Conservation (phyloP, 352 stramenopile genomes). For the Phytophthora colocasiae region DNA sequence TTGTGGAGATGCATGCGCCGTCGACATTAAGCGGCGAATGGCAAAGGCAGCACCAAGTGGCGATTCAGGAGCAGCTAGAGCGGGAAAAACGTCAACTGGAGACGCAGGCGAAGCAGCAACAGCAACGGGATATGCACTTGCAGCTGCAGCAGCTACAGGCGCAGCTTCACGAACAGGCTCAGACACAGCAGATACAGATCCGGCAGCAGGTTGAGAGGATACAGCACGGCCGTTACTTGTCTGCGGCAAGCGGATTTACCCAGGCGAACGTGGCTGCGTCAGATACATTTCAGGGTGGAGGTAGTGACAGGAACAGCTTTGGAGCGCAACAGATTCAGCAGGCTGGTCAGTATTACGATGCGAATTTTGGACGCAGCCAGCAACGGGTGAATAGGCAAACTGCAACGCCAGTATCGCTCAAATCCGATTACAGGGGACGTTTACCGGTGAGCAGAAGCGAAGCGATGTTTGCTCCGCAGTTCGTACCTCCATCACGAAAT, state of each 20-base stretch:
- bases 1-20: slow-evolving; percentile 19
- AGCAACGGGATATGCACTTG: slow-evolving; percentile 15
- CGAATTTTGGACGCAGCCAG: background rate
- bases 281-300: background rate
- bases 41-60: slow-evolving; percentile 29
- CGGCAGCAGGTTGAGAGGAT: slow-evolving; percentile 24
- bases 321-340: slow-evolving; percentile 6
- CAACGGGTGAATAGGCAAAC: slow-evolving; percentile 7
- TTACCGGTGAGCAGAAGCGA: slow-evolving; percentile 9
- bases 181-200: slow-evolving; percentile 14
- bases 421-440: background rate
- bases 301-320: background rate
- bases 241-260: background rate
- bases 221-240: slow-evolving; percentile 12
- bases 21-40: slow-evolving; percentile 29
- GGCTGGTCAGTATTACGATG: slow-evolving; percentile 1
- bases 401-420: slow-evolving; percentile 4
- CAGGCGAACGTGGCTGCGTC: slow-evolving; percentile 1
- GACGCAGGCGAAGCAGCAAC: slow-evolving; percentile 24
- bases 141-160: slow-evolving; percentile 28
- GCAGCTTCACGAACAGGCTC: slow-evolving; percentile 24
- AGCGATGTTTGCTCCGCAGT: slow-evolving; percentile 20
- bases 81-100: slow-evolving; percentile 19
- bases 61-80: slow-evolving; percentile 33
- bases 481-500: slow-evolving; percentile 13